A percentile compares a stretch with the other conserved stretches of the same genome.
Evolutionary conservation across 768 basidiomycete species (phyloP).

Genomic region (Panus rudis): DNA sequence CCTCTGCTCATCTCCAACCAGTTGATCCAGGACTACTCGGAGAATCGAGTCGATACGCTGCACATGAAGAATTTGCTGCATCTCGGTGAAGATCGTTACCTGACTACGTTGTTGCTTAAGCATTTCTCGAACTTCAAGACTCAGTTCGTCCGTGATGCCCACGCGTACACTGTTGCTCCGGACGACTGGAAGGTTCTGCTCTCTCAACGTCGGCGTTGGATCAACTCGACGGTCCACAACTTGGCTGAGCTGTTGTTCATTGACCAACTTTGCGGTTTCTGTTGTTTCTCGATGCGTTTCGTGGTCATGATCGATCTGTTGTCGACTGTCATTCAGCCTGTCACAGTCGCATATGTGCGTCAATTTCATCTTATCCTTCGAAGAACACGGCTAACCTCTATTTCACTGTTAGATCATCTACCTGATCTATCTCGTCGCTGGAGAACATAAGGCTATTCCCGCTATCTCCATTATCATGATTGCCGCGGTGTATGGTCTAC

Average conservation of each 20-base stretch:
- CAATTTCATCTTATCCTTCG: not conserved
- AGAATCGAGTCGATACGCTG: conserved; percentile 92
- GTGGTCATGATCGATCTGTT: conserved; percentile 95
- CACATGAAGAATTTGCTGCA: conserved; percentile 99
- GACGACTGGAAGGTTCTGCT: conserved; percentile 92
- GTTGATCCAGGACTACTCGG: conserved; percentile 87
- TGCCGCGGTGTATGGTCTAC: conserved; percentile 89
- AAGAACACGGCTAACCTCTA: not conserved
- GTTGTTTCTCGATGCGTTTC: conserved; percentile 99
- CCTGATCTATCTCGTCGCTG: conserved; percentile 75
- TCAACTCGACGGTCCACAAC: conserved; percentile 99
- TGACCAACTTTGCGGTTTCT: conserved; percentile 91
- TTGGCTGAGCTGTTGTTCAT: conserved; percentile 88
- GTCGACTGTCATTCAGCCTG: conserved; percentile 78
- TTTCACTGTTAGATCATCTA: conserved; percentile 62
- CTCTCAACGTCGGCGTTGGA: conserved; percentile 98
- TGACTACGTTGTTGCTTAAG: conserved; percentile 92
- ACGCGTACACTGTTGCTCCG: conserved; percentile 91
- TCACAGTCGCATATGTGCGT: conserved; percentile 86
- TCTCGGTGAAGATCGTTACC: conserved; percentile 97
- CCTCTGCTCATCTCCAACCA: conserved; percentile 89
- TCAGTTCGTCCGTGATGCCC: conserved; percentile 90
- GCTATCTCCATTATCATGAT: conserved; percentile 86
- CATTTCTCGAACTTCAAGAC: conserved; percentile 94
- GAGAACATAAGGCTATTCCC: conserved; percentile 61